Evolutionary conservation across 2,329 filamentous ascomycete genomes (phyloP).

Genomic region (Calonectria crousiana): DNA sequence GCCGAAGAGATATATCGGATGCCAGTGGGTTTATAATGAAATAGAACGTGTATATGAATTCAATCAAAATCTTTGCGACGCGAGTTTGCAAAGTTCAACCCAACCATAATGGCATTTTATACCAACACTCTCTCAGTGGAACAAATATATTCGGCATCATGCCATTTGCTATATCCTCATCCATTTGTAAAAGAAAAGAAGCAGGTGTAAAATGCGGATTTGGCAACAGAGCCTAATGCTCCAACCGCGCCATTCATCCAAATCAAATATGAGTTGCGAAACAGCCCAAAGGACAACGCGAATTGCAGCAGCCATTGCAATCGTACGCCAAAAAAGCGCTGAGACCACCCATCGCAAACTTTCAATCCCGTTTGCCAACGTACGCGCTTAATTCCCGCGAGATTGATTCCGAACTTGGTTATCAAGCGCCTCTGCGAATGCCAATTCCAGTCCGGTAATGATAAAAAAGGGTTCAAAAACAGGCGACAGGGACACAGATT

Average conservation of each 20-base stretch:
- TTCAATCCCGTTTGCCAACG: not conserved
- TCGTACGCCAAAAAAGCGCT: constrained; percentile 21
- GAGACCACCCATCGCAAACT: constrained; percentile 26
- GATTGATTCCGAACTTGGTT: not conserved
- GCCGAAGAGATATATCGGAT: not conserved
- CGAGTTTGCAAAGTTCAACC: not conserved
- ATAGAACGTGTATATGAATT: not conserved
- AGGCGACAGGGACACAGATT: constrained; percentile 15
- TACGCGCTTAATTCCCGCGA: too few relatives aligned
- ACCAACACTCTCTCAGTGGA: too few relatives aligned
- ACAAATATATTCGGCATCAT: too few relatives aligned
- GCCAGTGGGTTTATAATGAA: not conserved
- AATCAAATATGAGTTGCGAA: constrained; percentile 22
- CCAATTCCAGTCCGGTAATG: constrained; percentile 22
- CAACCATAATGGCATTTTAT: not conserved
- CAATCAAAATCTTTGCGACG: not conserved
- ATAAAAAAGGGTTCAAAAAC: too few relatives aligned
- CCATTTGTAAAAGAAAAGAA: constrained; percentile 7
- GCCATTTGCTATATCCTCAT: not conserved
- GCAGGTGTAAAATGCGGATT: constrained; percentile 19
- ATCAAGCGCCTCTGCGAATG: constrained; percentile 19
- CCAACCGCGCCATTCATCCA: constrained; percentile 28
- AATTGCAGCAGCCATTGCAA: constrained; percentile 25
- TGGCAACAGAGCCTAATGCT: constrained; percentile 18
- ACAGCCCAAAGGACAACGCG: constrained; percentile 20